Conservation (phyloP, 1,284 basidiomycete species). For the Rhodotorula sp. region DNA sequence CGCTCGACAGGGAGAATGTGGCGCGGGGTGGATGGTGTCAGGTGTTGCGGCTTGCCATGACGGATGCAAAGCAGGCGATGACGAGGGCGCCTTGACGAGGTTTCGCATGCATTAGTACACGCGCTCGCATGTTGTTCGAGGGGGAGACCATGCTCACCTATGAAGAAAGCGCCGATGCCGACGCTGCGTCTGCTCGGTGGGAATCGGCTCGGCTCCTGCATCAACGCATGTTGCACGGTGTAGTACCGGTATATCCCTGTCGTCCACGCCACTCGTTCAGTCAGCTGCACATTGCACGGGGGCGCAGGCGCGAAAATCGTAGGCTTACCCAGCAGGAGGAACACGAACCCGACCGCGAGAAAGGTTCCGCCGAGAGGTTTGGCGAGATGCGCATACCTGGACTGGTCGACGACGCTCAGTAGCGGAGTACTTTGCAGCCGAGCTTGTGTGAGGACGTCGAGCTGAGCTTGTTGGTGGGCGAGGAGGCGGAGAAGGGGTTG, state of each 20-base stretch:
- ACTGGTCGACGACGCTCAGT: neutral
- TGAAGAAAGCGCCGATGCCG: slow-evolving; percentile 18
- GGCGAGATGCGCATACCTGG: slow-evolving; percentile 28
- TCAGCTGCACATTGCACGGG: neutral
- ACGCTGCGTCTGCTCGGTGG: slow-evolving; percentile 32
- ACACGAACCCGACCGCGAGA: slow-evolving; percentile 28
- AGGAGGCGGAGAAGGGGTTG: slow-evolving; percentile 12
- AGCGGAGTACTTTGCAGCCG: neutral
- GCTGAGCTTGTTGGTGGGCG: slow-evolving; percentile 10
- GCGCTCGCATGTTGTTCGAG: too few relatives aligned
- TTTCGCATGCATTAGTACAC: neutral
- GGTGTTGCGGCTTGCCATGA: neutral
- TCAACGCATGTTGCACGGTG: slow-evolving; percentile 19
- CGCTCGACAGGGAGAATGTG: neutral
- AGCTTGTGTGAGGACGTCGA: neutral
- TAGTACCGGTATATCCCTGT: slow-evolving; percentile 34
- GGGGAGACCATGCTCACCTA: slow-evolving; percentile 12
- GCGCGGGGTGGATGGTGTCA: neutral
- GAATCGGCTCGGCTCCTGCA: slow-evolving; percentile 34
- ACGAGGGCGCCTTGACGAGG: neutral
- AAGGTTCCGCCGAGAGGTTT: slow-evolving; percentile 34
- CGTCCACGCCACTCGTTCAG: neutral
- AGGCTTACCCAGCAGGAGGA: slow-evolving; percentile 28
- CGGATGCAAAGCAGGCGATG: neutral
- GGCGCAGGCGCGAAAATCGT: too few relatives aligned